Base-by-base conservation (phyloP, 306 rosid species). In the Adenanthera pavonina region DNA sequence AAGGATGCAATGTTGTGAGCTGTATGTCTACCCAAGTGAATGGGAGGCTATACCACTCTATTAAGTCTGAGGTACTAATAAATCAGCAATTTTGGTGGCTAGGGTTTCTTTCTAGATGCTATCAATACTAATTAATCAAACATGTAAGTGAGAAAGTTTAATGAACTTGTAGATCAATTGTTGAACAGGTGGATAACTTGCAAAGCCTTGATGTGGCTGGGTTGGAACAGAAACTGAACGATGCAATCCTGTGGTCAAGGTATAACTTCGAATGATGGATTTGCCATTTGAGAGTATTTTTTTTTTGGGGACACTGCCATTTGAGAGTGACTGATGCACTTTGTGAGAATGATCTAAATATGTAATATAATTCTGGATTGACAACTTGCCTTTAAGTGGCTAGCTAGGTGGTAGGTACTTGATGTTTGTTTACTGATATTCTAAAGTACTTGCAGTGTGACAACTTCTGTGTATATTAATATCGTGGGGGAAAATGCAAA, bases 1-100 rank as follows among this genome's bases (percentile, higher is more conserved):
- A 85, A 73, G 83, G 88, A n/a, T 73, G 72, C 48, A 75, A 77
- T 81, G 83, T 85, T 78, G 83, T 73, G 64, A 74, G 75, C 77
- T 72, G 85, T 74, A 79, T 73, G 57, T 77, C 83, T 5, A 48
- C 80, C 34, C 68, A 57, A 68, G 81, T 65, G 33, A 74, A 85
- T 74, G 81, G 88, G 33, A 85, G 74, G 59, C 56, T 62, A 59
- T 78, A 78, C 62, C 81, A 78, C 83, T 73, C 81, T 34, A 74
- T 81, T 36, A 78, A 72, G 17, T 19, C 75, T 48, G 46, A 81
- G 83, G 85, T 85, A 85, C 49, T 69, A 3, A 67, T 1, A 35
- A 65, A 14, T 79, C 48, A 20, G 40, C n/a, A 49, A 19, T 11
- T 46, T 11, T 46, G 59, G 44, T 71, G 25, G 19, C 69, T 71